Conservation (phyloP, 1,284 basidiomycete genomes). For the Veloboletus limbatus region DNA sequence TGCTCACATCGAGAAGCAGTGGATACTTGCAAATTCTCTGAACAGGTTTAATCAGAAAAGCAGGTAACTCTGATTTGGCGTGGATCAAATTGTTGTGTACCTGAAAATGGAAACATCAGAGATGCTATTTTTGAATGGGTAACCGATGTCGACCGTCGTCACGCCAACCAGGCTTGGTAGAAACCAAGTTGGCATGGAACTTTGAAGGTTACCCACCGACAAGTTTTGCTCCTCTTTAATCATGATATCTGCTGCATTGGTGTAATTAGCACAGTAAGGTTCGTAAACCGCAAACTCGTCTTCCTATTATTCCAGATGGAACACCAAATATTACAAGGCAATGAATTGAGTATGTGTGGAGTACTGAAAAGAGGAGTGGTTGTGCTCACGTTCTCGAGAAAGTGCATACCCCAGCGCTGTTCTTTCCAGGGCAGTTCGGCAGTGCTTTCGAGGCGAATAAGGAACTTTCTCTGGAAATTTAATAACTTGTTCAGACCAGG, state of each 20-base stretch:
- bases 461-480: slow-evolving; percentile 95
- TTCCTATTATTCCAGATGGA: slow-evolving; percentile 67
- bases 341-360: slow-evolving; percentile 37
- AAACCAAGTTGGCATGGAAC: slow-evolving; percentile 17
- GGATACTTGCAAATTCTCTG: slow-evolving; percentile 94
- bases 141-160: slow-evolving; percentile 38
- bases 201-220: slow-evolving; percentile 53
- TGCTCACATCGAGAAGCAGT: slow-evolving; percentile 78
- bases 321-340: slow-evolving; percentile 30
- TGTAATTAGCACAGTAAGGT: slow-evolving; percentile 97
- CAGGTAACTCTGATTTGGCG: slow-evolving; percentile 84
- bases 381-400: slow-evolving; percentile 72
- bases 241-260: slow-evolving; percentile 82
- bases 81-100: slow-evolving; percentile 75
- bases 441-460: slow-evolving; percentile 90
- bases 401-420: slow-evolving; percentile 86
- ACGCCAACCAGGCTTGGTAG: slow-evolving; percentile 34
- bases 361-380: slow-evolving; percentile 23
- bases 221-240: slow-evolving; percentile 83
- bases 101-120: slow-evolving; percentile 37
- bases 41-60: slow-evolving; percentile 88
- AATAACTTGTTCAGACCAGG: slow-evolving; percentile 94
- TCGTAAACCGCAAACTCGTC: slow-evolving; percentile 93
- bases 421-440: slow-evolving; percentile 83
- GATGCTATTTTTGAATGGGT: slow-evolving; percentile 21